Conservation (phyloP, 441 rosid species). For the Gossypium lobatum region DNA sequence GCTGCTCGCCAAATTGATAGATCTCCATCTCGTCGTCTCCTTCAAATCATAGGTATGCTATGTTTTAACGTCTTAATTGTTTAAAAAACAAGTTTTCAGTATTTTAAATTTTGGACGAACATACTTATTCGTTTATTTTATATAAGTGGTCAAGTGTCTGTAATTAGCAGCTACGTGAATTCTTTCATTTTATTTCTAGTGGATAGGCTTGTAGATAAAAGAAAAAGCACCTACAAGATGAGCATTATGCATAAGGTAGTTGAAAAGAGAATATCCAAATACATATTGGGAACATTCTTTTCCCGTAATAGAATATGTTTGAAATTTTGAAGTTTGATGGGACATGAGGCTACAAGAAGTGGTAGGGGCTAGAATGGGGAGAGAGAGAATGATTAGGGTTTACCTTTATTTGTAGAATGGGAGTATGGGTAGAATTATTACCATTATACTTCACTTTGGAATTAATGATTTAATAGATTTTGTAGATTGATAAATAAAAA, state of each 20-base stretch:
- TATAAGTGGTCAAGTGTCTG: neutral
- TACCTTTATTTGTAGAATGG: neutral
- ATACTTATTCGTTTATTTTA: neutral
- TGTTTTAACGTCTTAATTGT: neutral
- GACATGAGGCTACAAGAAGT: neutral
- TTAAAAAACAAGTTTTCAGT: neutral
- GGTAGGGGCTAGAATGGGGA: neutral
- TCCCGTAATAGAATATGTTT: neutral
- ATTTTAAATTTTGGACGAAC: neutral
- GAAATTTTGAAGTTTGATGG: neutral
- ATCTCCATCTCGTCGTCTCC: constrained; percentile 61
- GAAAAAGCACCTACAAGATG: neutral
- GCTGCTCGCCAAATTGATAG: constrained; percentile 63
- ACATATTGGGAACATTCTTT: neutral
- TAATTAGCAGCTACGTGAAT: neutral
- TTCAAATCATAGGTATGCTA: constrained; percentile 83
- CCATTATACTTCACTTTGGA: neutral
- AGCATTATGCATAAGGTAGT: neutral
- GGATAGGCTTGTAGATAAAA: neutral
- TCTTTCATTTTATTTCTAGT: neutral
- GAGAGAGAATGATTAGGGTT: neutral
- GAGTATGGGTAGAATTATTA: neutral
- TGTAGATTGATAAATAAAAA: neutral
- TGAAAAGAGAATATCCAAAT: neutral
- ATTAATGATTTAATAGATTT: neutral